Evolutionary conservation across 2,329 filamentous ascomycete species (phyloP), one percentile per base, ranked within the genome.

Genomic region (Cucurbitaria berberidis): DNA sequence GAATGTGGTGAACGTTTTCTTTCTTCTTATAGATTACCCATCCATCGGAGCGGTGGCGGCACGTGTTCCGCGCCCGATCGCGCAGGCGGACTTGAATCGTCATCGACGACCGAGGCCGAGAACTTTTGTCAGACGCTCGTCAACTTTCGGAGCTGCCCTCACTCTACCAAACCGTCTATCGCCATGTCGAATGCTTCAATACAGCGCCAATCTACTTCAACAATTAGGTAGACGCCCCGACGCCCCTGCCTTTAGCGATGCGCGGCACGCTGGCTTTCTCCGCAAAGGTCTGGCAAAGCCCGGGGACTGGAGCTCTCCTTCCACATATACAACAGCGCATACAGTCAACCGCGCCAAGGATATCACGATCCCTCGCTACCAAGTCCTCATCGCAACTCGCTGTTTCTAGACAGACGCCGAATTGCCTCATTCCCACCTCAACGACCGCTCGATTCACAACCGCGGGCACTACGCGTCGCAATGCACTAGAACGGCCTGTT

Each of bases 231-330:
- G 66, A 64, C 35, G 29, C 18, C 30, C 53, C 42, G 57, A 64
- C 61, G 65, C 50, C 62, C 59, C 46, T 19, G 40, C 9, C 49
- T 42, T 46, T 43, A 63, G 69, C 67, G 51, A 76, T 76, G 74
- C 72, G 72, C 66, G 63, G 66, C 58, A 62, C 67, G 53, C 59
- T 67, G 44, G 57, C 60, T 38, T 59, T 68, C 55, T 63, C 66
- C 39, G 63, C 63, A 50, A 73, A 69, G 63, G 70, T 69, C 64
- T 74, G 70, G 69, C 62, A 69, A 40, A 66, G 68, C 46, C 59
- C 66, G 34, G 70, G 69, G 8, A 73, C 67, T 60, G 70, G 70
- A 64, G 65, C 67, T 60, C 66, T 70, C 27, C 67, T 70, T 51
- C 66, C 68, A 18, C 69, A 66, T 15, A 69, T 73, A 70, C 67